Conservation (phyloP, 2,329 filamentous ascomycete genomes). For the Mycosphaerella sp. region DNA sequence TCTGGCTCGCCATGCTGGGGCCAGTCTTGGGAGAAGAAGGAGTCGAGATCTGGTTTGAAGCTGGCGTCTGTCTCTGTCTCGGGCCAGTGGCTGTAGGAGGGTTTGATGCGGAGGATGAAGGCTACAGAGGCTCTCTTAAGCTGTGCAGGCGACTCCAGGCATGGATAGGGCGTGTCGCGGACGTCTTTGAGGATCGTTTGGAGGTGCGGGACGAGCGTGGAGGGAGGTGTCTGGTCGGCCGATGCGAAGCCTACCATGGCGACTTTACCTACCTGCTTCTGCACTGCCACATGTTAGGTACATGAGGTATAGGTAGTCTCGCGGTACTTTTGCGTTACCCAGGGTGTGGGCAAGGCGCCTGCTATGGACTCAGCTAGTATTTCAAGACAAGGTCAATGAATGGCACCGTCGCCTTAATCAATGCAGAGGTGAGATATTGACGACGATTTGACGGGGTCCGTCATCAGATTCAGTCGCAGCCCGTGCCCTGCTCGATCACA, state of each 20-base stretch:
- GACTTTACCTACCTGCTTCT: background rate
- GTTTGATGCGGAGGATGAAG: constrained; percentile 56
- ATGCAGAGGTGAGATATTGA: too few relatives aligned
- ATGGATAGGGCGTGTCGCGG: constrained; percentile 42
- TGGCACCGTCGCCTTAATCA: too few relatives aligned
- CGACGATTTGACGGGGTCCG: too few relatives aligned
- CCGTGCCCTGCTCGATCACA: too few relatives aligned
- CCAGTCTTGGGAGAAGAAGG: constrained; percentile 60
- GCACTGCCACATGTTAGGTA: background rate
- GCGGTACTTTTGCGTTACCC: too few relatives aligned
- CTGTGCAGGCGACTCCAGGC: constrained; percentile 44
- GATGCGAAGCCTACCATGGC: constrained; percentile 7
- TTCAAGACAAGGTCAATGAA: too few relatives aligned
- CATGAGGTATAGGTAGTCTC: too few relatives aligned
- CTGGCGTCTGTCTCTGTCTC: constrained; percentile 6
- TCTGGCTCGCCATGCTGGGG: constrained; percentile 60
- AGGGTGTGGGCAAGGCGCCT: too few relatives aligned
- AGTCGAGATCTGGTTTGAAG: constrained; percentile 35
- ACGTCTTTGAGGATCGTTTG: constrained; percentile 40
- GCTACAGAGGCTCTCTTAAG: constrained; percentile 60
- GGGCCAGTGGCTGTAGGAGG: constrained; percentile 51
- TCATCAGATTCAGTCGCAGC: too few relatives aligned
- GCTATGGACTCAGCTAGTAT: too few relatives aligned
- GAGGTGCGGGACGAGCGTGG: constrained; percentile 35
- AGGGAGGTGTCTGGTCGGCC: constrained; percentile 3